Evolutionary conservation across 2,329 filamentous ascomycete species (phyloP), one percentile per base, ranked within the genome.

Genomic region (Xylaria sp.): DNA sequence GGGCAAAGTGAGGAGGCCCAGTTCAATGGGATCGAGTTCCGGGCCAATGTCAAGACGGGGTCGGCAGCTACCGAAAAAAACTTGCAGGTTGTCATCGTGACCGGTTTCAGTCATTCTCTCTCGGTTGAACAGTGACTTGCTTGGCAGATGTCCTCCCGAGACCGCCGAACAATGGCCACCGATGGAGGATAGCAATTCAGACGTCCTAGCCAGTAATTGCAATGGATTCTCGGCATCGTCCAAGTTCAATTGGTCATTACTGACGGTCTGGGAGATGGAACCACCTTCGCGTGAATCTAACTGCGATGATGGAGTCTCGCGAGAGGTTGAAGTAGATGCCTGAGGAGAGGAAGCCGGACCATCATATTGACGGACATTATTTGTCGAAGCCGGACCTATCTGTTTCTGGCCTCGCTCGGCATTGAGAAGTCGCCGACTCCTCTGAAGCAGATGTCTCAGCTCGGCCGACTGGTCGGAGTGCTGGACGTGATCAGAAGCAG

Each of bases 211-310:
- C 39, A 91, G 83, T 13, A 91, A 75, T 70, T 91, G 88, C 4
- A 91, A 75, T 0, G 88, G 88, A 62, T 91, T 91, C 68, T 91
- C 88, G 2, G 88, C 88, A 70, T 90, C 88, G 65, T 91, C 87
- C 5, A 75, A 69, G 49, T 81, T 74, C 37, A 80, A 73, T 60
- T 77, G 77, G 49, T 76, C 74, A 56, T 80, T 79, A 30, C 80
- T 78, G 0, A 73, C 69, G 34, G 73, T 75, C 55, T 76, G 74
- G 7, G 67, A 61, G 16, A 61, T 57, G 1, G 65, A 47, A 1
- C 59, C 63, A n/a, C 65, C 65, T 23, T 69, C 69, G 18, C 66
- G 69, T 30, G 66, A 69, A 46, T 66, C 67, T 11, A 65, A 60
- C 51, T 71, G 71, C 4, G 70, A 71, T 4, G 69, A 66, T 4